Conservation (phyloP, 192 early-diverging fungal genomes). For the Linnemannia schmuckeri region DNA sequence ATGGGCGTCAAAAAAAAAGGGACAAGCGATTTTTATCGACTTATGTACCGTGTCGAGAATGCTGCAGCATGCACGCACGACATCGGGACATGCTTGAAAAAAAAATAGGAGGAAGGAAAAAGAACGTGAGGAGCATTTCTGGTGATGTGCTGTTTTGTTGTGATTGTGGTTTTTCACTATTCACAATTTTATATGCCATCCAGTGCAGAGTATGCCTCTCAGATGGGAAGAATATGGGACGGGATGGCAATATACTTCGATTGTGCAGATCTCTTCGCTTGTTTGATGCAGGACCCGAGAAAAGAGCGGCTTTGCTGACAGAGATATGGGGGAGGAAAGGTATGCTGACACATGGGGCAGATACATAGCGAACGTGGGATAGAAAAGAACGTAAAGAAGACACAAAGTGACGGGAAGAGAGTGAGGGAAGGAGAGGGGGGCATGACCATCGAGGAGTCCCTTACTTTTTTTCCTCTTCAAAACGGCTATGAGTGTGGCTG, state of each 20-base stretch:
- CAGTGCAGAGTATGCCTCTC: no score
- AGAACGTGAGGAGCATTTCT: no score
- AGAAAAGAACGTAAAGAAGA: neutral
- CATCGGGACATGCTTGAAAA: no score
- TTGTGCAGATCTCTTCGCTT: neutral
- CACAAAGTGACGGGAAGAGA: neutral
- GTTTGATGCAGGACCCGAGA: constrained; percentile 5
- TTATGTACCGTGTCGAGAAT: no score
- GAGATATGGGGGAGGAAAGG: neutral
- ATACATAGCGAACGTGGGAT: neutral
- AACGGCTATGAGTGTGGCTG: neutral
- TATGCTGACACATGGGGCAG: neutral
- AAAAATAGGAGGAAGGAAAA: neutral
- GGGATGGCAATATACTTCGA: neutral
- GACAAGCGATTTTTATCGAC: no score
- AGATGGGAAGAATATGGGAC: neutral
- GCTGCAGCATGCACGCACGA: no score
- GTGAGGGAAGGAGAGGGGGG: neutral
- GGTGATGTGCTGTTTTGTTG: neutral
- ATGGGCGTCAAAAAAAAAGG: no score
- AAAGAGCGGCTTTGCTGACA: neutral
- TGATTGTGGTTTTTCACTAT: neutral
- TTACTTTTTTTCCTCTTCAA: neutral
- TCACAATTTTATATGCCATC: neutral
- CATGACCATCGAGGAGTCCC: neutral